Evolutionary conservation across 139 green algal species (phyloP), one percentile per base, ranked within the genome.

Genomic region (Chlamydomonas urium): DNA sequence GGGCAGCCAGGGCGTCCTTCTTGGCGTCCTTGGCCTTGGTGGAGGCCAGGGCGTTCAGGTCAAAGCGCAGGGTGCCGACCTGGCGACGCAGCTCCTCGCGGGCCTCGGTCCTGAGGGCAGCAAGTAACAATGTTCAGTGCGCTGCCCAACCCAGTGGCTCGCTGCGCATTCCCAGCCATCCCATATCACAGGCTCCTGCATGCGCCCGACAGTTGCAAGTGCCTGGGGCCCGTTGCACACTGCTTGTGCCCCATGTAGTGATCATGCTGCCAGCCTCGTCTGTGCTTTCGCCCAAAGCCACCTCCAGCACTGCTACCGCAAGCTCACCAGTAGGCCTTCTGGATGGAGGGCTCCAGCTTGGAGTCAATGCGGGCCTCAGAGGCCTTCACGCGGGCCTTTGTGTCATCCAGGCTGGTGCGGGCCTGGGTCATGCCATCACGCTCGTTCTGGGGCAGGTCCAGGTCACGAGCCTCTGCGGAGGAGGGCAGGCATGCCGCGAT

Each of bases 281-380:
- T 17, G 21, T 56, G 21, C 17, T 56, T 56, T 56, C n/a, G n/a
- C n/a, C n/a, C n/a, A n/a, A n/a, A n/a, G n/a, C n/a, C n/a, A n/a
- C n/a, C n/a, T n/a, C n/a, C n/a, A n/a, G n/a, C n/a, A n/a, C n/a
- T n/a, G n/a, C n/a, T n/a, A n/a, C n/a, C n/a, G n/a, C n/a, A n/a
- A n/a, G 21, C 85, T 42, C 75, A 91, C 90, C 91, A 97, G 91
- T 97, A 97, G 32, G 80, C 79, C 90, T 96, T 96, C 67, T 87
- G 70, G 42, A 97, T 84, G 57, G 79, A 85, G 26, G 48, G 33
- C 17, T 73, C 75, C 38, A 97, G 79, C n/a, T 80, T 69, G 0
- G 24, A 65, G 58, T 96, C 87, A 61, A 97, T 90, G 75, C 90
- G 86, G 29, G 66, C 71, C 75, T 92, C 79, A 26, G 78, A 76